Evolutionary conservation across 2,329 filamentous ascomycete species (phyloP).

Genomic region (Talaromyces islandicus): DNA sequence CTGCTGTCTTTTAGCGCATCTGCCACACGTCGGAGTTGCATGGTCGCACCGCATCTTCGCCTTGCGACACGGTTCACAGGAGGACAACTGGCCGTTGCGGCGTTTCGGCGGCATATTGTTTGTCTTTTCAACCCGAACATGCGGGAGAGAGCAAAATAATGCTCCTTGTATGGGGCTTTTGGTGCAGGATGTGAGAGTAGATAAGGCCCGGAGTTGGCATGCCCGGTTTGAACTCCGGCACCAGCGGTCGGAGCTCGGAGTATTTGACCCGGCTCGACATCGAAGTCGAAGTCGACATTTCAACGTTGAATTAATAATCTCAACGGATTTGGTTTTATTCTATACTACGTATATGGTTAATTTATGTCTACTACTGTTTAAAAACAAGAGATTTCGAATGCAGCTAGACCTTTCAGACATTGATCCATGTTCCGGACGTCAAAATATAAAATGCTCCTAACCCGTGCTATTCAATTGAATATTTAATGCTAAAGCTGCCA

Average conservation of each 20-base stretch:
- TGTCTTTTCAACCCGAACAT: neutral
- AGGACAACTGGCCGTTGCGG: conserved; percentile 13
- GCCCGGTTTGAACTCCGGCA: neutral
- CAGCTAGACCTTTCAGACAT: no score
- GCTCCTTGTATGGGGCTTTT: neutral
- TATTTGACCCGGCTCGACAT: neutral
- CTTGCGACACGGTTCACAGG: conserved; percentile 21
- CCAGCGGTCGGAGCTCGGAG: neutral
- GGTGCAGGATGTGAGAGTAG: neutral
- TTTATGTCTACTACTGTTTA: no score
- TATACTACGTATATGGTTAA: no score
- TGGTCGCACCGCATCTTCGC: conserved; percentile 21
- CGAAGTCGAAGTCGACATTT: no score
- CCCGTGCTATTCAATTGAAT: no score
- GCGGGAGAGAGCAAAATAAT: neutral
- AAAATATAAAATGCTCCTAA: no score
- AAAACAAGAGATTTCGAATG: no score
- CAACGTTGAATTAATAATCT: no score
- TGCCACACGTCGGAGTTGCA: conserved; percentile 13
- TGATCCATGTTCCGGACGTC: no score
- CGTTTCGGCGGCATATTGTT: neutral
- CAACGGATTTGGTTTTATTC: no score
- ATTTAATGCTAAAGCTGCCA: no score
- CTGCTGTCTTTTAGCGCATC: conserved; percentile 12
- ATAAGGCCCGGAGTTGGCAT: neutral